Conservation (phyloP, 2,329 filamentous ascomycete genomes). For the Coleophoma crateriformis region DNA sequence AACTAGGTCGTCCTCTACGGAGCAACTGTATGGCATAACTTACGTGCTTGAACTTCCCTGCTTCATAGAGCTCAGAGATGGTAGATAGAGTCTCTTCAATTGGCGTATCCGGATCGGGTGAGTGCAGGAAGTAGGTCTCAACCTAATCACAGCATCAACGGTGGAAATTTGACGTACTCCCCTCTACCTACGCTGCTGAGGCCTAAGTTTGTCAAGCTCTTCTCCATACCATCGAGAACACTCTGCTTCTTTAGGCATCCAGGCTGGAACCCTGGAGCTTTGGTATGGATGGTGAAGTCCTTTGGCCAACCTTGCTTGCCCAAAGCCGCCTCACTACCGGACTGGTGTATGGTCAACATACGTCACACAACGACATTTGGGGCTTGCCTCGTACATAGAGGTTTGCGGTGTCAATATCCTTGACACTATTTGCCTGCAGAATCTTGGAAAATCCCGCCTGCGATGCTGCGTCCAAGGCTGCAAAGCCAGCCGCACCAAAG, state of each 20-base stretch:
- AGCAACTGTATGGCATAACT: slow-evolving; percentile 48
- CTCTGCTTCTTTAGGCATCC: slow-evolving; percentile 14
- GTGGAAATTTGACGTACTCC: background rate
- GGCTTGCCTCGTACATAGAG: slow-evolving; percentile 12
- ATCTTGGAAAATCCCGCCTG: slow-evolving; percentile 7
- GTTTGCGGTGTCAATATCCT: slow-evolving; percentile 16
- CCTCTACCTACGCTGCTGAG: slow-evolving; percentile 13
- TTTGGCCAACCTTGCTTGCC: slow-evolving; percentile 13
- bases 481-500: slow-evolving; percentile 10
- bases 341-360: slow-evolving; percentile 2
- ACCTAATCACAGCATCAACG: slow-evolving; percentile 13
- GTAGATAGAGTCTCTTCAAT: slow-evolving; percentile 27
- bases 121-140: slow-evolving; percentile 28
- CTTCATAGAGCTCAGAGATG: slow-evolving; percentile 25
- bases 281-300: slow-evolving; percentile 19
- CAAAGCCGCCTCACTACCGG: slow-evolving; percentile 17
- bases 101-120: slow-evolving; percentile 24
- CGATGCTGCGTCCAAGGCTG: background rate
- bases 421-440: slow-evolving; percentile 15
- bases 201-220: slow-evolving; percentile 15
- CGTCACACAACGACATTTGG: background rate
- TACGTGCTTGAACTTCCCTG: slow-evolving; percentile 28
- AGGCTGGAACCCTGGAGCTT: slow-evolving; percentile 15
- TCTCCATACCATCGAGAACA: slow-evolving; percentile 17
- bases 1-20: background rate